Evolutionary conservation across 208 protist species (phyloP).

Genomic region (Blechomonas ayalai): DNA sequence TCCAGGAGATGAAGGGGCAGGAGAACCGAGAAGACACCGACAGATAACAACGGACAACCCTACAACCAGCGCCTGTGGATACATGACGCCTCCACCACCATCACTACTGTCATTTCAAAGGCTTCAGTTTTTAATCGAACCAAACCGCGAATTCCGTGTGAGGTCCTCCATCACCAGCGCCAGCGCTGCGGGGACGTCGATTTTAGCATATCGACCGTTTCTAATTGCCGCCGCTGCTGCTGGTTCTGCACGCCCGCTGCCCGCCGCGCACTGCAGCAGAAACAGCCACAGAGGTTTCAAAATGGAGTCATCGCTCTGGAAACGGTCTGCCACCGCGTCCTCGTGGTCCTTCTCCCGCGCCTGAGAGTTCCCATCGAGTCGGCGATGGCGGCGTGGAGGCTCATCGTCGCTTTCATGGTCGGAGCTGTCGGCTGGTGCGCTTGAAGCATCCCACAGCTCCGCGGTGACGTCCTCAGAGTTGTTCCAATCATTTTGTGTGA

Average conservation of each 20-base stretch:
- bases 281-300: constrained; percentile 64
- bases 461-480: not conserved
- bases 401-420: not conserved
- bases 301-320: constrained; percentile 37
- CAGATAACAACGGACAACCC: no score
- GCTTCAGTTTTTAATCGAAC: constrained; percentile 38
- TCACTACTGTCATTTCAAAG: not conserved
- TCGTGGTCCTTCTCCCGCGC: not conserved
- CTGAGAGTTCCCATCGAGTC: not conserved
- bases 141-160: constrained; percentile 28
- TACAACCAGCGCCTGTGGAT: no score
- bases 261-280: constrained; percentile 43
- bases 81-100: not conserved
- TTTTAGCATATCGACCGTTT: constrained; percentile 22
- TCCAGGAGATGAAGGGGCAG: no score
- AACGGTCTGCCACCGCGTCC: constrained; percentile 4
- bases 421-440: constrained; percentile 4
- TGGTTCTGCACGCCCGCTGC: constrained; percentile 13
- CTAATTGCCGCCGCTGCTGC: not conserved
- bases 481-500: not conserved
- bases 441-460: not conserved
- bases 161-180: constrained; percentile 43
- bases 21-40: no score
- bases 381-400: not conserved
- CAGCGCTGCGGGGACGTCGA: constrained; percentile 39